Conservation (phyloP, 805 yeast species). For the Metschnikowia koreensis region DNA sequence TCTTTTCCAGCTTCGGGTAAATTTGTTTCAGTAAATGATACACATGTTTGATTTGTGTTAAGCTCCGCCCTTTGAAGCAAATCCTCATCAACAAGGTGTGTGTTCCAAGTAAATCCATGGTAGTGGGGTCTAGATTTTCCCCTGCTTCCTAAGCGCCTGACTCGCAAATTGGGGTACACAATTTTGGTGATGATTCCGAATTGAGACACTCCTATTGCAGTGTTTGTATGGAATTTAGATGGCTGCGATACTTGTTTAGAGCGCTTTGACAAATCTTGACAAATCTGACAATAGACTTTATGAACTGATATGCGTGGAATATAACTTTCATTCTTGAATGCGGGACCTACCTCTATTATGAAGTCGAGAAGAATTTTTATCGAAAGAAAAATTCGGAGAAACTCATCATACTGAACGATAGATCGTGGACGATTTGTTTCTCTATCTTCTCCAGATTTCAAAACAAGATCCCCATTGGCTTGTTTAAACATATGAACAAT, state of each 20-base stretch:
- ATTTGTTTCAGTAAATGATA: too few species aligned
- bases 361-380: constrained; percentile 29
- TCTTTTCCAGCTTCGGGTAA: too few species aligned
- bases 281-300: constrained; percentile 39
- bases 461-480: neutral
- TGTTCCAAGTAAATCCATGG: constrained; percentile 41
- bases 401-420: constrained; percentile 40
- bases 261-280: constrained; percentile 36
- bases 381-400: constrained; percentile 41
- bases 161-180: constrained; percentile 36
- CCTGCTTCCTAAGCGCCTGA: constrained; percentile 40
- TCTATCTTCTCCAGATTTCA: neutral
- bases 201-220: constrained; percentile 34
- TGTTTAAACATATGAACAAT: constrained; percentile 34
- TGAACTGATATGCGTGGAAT: constrained; percentile 29
- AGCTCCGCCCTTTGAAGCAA: constrained; percentile 19
- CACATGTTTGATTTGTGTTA: neutral
- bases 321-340: neutral
- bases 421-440: constrained; percentile 13
- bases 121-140: constrained; percentile 45
- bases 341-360: neutral
- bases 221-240: constrained; percentile 9
- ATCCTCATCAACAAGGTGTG: constrained; percentile 31
- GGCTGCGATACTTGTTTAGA: constrained; percentile 23
- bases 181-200: constrained; percentile 41